Conservation (phyloP, 352 stramenopile genomes). For the Globisporangium parvum region DNA sequence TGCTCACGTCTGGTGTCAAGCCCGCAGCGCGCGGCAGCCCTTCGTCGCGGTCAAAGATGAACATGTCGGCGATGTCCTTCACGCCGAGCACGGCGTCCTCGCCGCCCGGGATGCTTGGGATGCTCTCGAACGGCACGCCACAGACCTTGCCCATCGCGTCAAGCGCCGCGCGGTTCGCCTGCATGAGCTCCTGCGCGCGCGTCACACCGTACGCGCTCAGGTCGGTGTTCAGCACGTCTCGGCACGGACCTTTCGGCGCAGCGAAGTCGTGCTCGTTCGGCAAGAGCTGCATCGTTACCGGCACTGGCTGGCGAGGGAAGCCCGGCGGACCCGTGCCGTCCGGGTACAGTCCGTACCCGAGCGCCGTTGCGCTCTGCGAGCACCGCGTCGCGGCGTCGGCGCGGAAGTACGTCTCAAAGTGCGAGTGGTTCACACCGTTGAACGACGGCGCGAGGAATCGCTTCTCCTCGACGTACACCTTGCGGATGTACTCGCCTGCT, state of each 20-base stretch:
- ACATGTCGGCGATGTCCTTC: too few relatives aligned
- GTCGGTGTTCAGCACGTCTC: slow-evolving; percentile 38
- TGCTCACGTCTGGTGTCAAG: too few relatives aligned
- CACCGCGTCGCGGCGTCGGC: slow-evolving; percentile 75
- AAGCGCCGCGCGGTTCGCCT: slow-evolving; percentile 48
- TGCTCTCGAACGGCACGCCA: slow-evolving; percentile 48
- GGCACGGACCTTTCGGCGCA: slow-evolving; percentile 72
- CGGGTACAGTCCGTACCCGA: slow-evolving; percentile 77
- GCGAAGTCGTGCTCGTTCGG: slow-evolving; percentile 83
- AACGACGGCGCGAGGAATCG: too few relatives aligned
- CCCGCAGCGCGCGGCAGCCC: too few relatives aligned
- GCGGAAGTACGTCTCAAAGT: too few relatives aligned
- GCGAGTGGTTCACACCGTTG: too few relatives aligned
- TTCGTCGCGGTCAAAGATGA: too few relatives aligned
- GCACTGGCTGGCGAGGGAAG: slow-evolving; percentile 66
- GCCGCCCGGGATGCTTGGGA: slow-evolving; percentile 44
- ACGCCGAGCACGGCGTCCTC: slow-evolving; percentile 72
- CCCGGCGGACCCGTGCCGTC: slow-evolving; percentile 63
- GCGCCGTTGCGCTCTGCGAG: slow-evolving; percentile 65
- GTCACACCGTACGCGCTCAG: slow-evolving; percentile 48
- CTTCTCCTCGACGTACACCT: too few relatives aligned
- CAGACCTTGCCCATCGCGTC: slow-evolving; percentile 49
- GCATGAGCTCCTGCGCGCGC: slow-evolving; percentile 50
- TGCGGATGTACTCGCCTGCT: too few relatives aligned
- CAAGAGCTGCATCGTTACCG: slow-evolving; percentile 81